Percentiles rank a stretch among this genome's conserved stretches.
These are phyloP conservation scores for Thielaviopsis populi DNA, from an alignment of 2,329 filamentous ascomycete genomes.

Conservation along the genomic window DNA sequence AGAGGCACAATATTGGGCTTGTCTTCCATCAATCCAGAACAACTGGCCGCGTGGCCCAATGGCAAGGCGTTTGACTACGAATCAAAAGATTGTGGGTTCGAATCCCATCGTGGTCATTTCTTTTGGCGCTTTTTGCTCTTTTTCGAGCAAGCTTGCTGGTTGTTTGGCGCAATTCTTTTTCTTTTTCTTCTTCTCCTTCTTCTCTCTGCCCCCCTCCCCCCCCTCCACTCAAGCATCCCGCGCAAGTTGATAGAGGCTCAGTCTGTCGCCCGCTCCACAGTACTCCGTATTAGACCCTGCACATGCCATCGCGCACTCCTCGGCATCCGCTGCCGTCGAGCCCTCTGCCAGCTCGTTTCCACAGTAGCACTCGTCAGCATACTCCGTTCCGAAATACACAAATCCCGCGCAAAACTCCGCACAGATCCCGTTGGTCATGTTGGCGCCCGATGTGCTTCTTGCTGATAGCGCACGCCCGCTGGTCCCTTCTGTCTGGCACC, in stretches of 20 bases:
- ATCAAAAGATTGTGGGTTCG: slow-evolving; percentile 15
- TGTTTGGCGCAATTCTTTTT: neutral
- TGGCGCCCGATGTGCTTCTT: slow-evolving; percentile 19
- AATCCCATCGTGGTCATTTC: slow-evolving; percentile 13
- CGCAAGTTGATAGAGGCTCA: slow-evolving; percentile 23
- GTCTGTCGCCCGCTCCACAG: slow-evolving; percentile 28
- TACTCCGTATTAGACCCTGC: slow-evolving; percentile 25
- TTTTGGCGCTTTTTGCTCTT: neutral
- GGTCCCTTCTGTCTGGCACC: slow-evolving; percentile 27
- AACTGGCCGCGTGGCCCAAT: slow-evolving; percentile 11
- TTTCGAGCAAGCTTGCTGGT: neutral
- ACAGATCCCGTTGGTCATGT: slow-evolving; percentile 25
- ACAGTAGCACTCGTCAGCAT: slow-evolving; percentile 27
- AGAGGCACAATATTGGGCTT: neutral
- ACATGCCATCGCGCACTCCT: slow-evolving; percentile 30
- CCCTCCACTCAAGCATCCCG: neutral
- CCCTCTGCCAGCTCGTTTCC: slow-evolving; percentile 22
- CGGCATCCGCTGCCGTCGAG: slow-evolving; percentile 21
- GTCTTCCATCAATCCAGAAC: neutral
- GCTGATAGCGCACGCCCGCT: slow-evolving; percentile 24
- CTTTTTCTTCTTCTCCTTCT: neutral
- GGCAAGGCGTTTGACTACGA: slow-evolving; percentile 14
- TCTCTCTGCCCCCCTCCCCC: neutral
- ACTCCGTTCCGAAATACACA: slow-evolving; percentile 27
- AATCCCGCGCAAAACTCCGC: slow-evolving; percentile 23